A percentile compares a stretch with the other conserved stretches of the same genome.
phyloP scores from a whole-genome alignment of 768 basidiomycete genomes.

The Leccinum barrowsii region DNA sequence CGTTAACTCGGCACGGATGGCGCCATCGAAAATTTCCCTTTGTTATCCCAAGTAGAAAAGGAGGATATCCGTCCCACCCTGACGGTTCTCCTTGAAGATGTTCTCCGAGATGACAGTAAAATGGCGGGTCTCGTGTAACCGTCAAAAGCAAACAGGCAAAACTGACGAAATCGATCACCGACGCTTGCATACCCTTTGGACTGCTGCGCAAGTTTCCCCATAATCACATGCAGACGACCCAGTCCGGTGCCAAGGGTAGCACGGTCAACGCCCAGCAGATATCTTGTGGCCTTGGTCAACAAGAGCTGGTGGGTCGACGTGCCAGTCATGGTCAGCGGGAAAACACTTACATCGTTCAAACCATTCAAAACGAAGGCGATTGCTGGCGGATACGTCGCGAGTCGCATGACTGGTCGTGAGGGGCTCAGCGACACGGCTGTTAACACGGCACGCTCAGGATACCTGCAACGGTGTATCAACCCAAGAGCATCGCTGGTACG shows the following conservation, averaged over 20 bases:
- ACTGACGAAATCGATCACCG: constrained; percentile 87
- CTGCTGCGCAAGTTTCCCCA: constrained; percentile 92
- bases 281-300: constrained; percentile 96
- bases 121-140: constrained; percentile 93
- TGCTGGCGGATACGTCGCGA: constrained; percentile 96
- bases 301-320: constrained; percentile 98
- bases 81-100: constrained; percentile 76
- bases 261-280: constrained; percentile 97
- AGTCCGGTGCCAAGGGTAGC: constrained; percentile 96
- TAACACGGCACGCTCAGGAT: constrained; percentile 97
- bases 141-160: constrained; percentile 83
- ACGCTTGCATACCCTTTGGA: constrained; percentile 80
- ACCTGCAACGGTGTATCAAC: constrained; percentile 90
- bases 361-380: constrained; percentile 98
- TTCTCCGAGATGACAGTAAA: constrained; percentile 91
- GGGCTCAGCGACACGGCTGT: constrained; percentile 99
- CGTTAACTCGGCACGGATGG: constrained; percentile 77
- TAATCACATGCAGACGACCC: constrained; percentile 99
- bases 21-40: constrained; percentile 88
- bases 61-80: constrained; percentile 56
- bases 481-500: constrained; percentile 50
- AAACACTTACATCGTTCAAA: constrained; percentile 95
- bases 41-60: constrained; percentile 48
- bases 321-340: constrained; percentile 98
- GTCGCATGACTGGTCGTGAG: constrained; percentile 99